Conservation (phyloP, 2,329 filamentous ascomycete species). For the Chalaropsis thielavioides region DNA sequence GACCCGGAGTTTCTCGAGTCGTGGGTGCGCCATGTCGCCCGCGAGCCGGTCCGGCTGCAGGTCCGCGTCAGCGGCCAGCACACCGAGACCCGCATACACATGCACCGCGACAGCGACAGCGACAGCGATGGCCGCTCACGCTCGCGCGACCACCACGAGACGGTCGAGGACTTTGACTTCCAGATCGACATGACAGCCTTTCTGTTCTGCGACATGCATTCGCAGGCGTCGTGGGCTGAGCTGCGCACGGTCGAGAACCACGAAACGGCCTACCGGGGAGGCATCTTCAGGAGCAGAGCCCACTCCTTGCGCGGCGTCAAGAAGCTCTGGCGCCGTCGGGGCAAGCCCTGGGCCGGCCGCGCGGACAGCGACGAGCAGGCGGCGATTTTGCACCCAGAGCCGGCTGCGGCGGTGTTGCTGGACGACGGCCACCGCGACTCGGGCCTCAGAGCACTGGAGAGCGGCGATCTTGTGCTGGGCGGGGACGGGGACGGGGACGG, state of each 20-base stretch:
- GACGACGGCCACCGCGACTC: not conserved
- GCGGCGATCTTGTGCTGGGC: conserved; percentile 30
- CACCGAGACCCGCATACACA: conserved; percentile 25
- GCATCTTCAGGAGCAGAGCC: conserved; percentile 38
- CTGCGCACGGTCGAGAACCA: conserved; percentile 41
- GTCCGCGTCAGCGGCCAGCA: conserved; percentile 42
- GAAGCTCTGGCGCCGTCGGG: conserved; percentile 12
- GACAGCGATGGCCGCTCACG: conserved; percentile 16
- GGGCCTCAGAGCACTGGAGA: conserved; percentile 16
- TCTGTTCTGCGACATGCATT: conserved; percentile 34
- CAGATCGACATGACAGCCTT: conserved; percentile 44
- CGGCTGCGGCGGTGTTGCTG: not conserved
- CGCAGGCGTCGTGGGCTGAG: conserved; percentile 28
- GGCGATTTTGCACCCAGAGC: not conserved
- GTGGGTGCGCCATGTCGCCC: conserved; percentile 32
- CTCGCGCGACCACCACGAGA: conserved; percentile 32
- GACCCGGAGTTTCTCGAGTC: conserved; percentile 31
- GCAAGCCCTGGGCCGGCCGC: conserved; percentile 18
- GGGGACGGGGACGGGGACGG: not conserved
- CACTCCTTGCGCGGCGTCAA: conserved; percentile 28
- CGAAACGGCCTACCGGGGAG: conserved; percentile 51
- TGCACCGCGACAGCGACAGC: not conserved
- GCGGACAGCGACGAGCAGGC: conserved; percentile 18
- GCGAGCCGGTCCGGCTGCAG: conserved; percentile 37
- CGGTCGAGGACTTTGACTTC: conserved; percentile 45